phyloP scores from a whole-genome alignment of 495 filamentous ascomycete genomes.

The Aspergillus bertholletiae region DNA sequence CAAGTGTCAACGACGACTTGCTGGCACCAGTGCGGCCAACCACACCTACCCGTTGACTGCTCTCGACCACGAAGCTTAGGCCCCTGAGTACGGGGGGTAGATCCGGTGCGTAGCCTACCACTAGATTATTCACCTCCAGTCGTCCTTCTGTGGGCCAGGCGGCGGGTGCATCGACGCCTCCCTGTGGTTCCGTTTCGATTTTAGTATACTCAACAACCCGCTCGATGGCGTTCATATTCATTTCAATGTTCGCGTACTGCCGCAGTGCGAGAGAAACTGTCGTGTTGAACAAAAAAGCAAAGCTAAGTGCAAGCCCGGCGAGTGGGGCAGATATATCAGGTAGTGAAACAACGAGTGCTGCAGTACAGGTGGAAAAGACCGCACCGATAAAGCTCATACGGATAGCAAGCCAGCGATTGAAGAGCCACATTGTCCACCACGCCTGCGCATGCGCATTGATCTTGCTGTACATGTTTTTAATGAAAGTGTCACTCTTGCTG shows the following conservation, averaged over 20 bases:
- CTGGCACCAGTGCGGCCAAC: constrained; percentile 85
- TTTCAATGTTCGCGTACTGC: constrained; percentile 56
- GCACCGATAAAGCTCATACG: constrained; percentile 68
- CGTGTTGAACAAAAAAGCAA: constrained; percentile 51
- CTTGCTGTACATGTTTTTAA: constrained; percentile 58
- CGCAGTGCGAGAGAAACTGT: constrained; percentile 45
- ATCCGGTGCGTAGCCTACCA: constrained; percentile 72
- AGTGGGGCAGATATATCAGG: constrained; percentile 67
- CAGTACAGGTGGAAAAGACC: constrained; percentile 63
- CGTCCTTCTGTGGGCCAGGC: constrained; percentile 77
- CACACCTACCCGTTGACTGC: constrained; percentile 75
- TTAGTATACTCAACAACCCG: constrained; percentile 77
- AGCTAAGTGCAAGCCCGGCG: constrained; percentile 73
- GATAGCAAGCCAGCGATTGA: constrained; percentile 71
- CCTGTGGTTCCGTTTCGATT: constrained; percentile 63
- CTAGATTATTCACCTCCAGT: constrained; percentile 68
- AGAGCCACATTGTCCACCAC: constrained; percentile 64
- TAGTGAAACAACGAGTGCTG: constrained; percentile 58
- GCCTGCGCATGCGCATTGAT: constrained; percentile 60
- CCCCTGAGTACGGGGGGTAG: constrained; percentile 73
- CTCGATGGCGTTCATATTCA: constrained; percentile 84
- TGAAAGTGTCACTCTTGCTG: constrained; percentile 56
- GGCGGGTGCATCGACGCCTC: constrained; percentile 58
- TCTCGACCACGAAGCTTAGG: constrained; percentile 64
- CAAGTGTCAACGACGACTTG: constrained; percentile 79